Conservation (phyloP, 257 asterid genomes). For the Catharanthus roseus region DNA sequence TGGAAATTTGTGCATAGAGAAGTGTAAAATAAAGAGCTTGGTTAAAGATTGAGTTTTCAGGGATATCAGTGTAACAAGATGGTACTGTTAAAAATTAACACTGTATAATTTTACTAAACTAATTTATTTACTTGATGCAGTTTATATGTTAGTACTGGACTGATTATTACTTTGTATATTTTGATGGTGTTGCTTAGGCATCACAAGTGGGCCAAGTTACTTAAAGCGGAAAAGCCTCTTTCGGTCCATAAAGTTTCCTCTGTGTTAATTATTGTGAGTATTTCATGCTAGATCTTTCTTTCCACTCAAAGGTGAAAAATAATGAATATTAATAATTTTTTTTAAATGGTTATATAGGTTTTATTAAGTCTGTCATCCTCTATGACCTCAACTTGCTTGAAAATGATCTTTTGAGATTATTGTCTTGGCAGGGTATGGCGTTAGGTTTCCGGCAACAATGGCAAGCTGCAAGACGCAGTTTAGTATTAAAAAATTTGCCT, state of each 20-base stretch:
- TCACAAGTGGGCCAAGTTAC: constrained; percentile 52
- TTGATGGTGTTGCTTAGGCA: constrained; percentile 55
- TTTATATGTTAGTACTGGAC: no score
- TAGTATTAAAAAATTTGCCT: neutral
- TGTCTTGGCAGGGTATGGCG: constrained; percentile 43
- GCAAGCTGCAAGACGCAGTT: constrained; percentile 30
- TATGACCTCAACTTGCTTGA: constrained; percentile 65
- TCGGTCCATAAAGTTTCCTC: constrained; percentile 73
- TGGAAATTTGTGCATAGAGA: no score
- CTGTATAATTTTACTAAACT: no score
- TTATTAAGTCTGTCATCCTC: constrained; percentile 75
- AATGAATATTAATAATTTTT: neutral
- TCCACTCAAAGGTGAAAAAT: neutral
- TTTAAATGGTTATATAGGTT: constrained; percentile 37
- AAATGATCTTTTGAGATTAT: constrained; percentile 55
- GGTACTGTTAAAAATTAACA: no score
- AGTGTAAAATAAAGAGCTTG: no score
- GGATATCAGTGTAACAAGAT: constrained; percentile 77
- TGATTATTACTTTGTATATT: neutral
- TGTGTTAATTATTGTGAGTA: constrained; percentile 79
- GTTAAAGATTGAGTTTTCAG: no score
- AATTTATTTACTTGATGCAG: neutral
- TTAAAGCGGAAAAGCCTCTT: constrained; percentile 74
- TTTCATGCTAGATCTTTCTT: constrained; percentile 3
- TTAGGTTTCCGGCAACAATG: constrained; percentile 64